These are phyloP conservation scores for Achaetomium macrosporum DNA, from an alignment of 2,329 filamentous ascomycete genomes.

Conservation along the genomic window DNA sequence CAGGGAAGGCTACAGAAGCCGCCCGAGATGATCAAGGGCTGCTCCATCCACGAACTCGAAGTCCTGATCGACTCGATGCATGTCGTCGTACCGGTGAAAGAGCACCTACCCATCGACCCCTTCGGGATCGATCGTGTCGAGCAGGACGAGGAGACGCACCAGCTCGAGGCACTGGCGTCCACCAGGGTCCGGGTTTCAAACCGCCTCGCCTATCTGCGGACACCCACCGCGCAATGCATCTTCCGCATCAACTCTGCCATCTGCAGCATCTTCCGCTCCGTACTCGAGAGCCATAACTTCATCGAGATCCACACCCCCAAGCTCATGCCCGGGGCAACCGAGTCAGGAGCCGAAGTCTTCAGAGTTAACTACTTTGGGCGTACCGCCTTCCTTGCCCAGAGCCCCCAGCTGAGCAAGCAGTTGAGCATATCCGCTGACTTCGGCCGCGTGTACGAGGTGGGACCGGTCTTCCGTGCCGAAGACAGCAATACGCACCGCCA, in stretches of 20 bases:
- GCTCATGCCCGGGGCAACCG: slow-evolving; percentile 81
- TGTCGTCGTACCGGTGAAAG: slow-evolving; percentile 45
- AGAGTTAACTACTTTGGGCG: slow-evolving; percentile 87
- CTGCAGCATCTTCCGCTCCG: slow-evolving; percentile 70
- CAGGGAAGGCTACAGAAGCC: slow-evolving; percentile 68
- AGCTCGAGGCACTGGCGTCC: slow-evolving; percentile 56
- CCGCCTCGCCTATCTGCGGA: slow-evolving; percentile 76
- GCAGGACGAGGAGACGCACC: slow-evolving; percentile 30
- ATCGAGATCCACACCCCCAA: slow-evolving; percentile 94
- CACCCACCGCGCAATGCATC: slow-evolving; percentile 79
- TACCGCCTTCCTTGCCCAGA: slow-evolving; percentile 82
- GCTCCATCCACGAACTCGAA: slow-evolving; percentile 70
- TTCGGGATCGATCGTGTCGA: slow-evolving; percentile 40
- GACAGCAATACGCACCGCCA: slow-evolving; percentile 95
- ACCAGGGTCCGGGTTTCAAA: slow-evolving; percentile 66
- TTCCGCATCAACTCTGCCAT: slow-evolving; percentile 82
- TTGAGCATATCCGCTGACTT: slow-evolving; percentile 89
- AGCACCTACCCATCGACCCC: slow-evolving; percentile 45
- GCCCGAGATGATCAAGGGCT: slow-evolving; percentile 62
- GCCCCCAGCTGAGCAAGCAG: slow-evolving; percentile 87
- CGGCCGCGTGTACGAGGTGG: slow-evolving; percentile 81
- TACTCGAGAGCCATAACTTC: slow-evolving; percentile 70
- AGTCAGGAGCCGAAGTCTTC: slow-evolving; percentile 88
- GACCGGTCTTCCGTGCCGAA: slow-evolving; percentile 86
- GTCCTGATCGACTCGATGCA: slow-evolving; percentile 57